Evolutionary conservation across 2,329 filamentous ascomycete species (phyloP).

Genomic region (Penicillium sp.): DNA sequence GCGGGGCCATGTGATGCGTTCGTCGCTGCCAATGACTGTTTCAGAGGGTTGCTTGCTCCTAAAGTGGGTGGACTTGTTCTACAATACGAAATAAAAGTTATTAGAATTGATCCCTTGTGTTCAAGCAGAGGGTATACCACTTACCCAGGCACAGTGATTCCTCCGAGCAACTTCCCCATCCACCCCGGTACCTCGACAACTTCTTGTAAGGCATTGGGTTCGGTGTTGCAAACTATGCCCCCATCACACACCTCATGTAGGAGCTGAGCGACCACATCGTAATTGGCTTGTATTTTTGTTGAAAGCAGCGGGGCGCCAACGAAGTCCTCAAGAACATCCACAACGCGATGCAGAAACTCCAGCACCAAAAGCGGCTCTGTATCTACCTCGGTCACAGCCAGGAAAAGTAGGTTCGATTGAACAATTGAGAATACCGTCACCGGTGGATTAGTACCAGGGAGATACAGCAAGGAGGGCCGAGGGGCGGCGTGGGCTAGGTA

Average conservation of each 20-base stretch:
- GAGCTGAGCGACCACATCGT: slow-evolving; percentile 92
- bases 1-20: slow-evolving; percentile 50
- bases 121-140: slow-evolving; percentile 7
- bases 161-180: slow-evolving; percentile 85
- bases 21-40: slow-evolving; percentile 43
- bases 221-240: slow-evolving; percentile 84
- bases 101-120: background rate
- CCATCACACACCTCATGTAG: slow-evolving; percentile 96
- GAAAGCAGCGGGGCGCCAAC: slow-evolving; percentile 84
- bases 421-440: slow-evolving; percentile 85
- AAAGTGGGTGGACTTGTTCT: slow-evolving; percentile 42
- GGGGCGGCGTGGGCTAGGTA: slow-evolving; percentile 83
- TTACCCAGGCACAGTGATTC: slow-evolving; percentile 80
- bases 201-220: slow-evolving; percentile 89
- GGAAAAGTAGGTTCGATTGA: slow-evolving; percentile 86
- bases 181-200: slow-evolving; percentile 89
- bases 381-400: slow-evolving; percentile 83
- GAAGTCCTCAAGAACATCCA: slow-evolving; percentile 94
- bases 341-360: slow-evolving; percentile 90
- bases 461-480: slow-evolving; percentile 83
- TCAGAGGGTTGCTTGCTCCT: slow-evolving; percentile 43
- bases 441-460: slow-evolving; percentile 79
- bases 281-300: slow-evolving; percentile 83
- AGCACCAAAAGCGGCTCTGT: slow-evolving; percentile 87
- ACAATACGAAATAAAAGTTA: background rate